A percentile compares a stretch with the other conserved stretches of the same genome.
phyloP scores from a whole-genome alignment of 768 basidiomycete genomes.

The Leucocoprinus birnbaumii region DNA sequence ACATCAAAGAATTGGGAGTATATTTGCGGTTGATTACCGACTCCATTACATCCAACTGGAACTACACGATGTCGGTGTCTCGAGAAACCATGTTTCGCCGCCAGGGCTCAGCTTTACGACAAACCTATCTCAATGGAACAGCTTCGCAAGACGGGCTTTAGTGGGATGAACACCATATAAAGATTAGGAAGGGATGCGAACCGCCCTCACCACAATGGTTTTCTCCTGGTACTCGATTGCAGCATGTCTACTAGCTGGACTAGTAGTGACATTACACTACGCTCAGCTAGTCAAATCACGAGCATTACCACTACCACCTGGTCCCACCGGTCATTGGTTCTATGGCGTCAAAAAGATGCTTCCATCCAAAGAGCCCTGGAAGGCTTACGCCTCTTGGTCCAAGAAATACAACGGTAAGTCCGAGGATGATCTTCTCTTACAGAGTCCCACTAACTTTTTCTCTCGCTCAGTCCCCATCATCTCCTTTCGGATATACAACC shows the following conservation, averaged over 20 bases:
- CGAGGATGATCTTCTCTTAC: no score
- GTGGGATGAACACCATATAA: no score
- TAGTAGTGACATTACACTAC: no score
- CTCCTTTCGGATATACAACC: slow-evolving; percentile 42
- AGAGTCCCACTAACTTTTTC: background rate
- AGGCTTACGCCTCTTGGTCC: slow-evolving; percentile 18
- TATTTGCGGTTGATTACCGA: background rate
- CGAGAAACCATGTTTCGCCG: slow-evolving; percentile 4
- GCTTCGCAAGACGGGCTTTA: no score
- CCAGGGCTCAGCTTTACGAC: background rate
- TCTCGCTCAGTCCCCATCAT: slow-evolving; percentile 50
- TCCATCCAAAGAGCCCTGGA: slow-evolving; percentile 18
- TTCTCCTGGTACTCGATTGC: no score
- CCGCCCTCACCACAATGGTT: no score
- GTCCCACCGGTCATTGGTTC: slow-evolving; percentile 15
- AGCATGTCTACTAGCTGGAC: no score
- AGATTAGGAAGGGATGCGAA: no score
- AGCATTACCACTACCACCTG: slow-evolving; percentile 15
- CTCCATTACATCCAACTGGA: background rate
- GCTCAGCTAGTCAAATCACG: no score
- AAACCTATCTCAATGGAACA: background rate
- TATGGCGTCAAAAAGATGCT: slow-evolving; percentile 14
- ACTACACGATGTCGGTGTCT: background rate
- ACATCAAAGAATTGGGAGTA: no score
- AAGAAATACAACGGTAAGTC: slow-evolving; percentile 13